These are phyloP conservation scores for Bryum argenteum DNA, from an alignment of 225 moss, liverwort and hornwort genomes.

Conservation along the genomic window DNA sequence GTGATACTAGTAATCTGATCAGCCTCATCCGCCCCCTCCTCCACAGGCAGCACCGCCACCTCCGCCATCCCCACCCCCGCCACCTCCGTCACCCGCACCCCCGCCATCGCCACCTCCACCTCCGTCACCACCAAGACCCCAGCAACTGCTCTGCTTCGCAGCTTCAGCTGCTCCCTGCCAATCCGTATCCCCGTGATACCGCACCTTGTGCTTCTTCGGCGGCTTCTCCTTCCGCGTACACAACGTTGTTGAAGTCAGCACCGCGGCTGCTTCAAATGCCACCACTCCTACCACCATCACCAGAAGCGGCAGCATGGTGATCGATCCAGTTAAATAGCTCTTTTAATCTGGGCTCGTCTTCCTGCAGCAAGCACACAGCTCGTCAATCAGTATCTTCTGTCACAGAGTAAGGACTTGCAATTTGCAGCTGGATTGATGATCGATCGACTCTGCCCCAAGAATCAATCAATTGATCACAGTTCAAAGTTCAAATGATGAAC, in stretches of 20 bases:
- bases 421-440: too few relatives aligned
- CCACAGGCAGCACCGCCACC: conserved; percentile 14
- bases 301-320: conserved; percentile 34
- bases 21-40: conserved; percentile 16
- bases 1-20: not conserved
- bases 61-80: too few relatives aligned
- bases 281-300: conserved; percentile 27
- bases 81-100: too few relatives aligned
- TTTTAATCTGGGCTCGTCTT: not conserved
- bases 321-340: not conserved
- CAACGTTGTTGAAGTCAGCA: conserved; percentile 30
- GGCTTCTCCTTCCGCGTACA: conserved; percentile 18
- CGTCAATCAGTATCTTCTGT: not conserved
- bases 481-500: too few relatives aligned
- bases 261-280: conserved; percentile 25
- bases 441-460: too few relatives aligned
- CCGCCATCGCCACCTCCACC: not conserved
- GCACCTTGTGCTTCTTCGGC: conserved; percentile 15
- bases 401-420: too few relatives aligned
- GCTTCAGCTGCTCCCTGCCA: not conserved
- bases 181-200: not conserved
- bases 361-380: not conserved
- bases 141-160: conserved; percentile 8
- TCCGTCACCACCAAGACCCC: not conserved
- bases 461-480: too few relatives aligned